Conservation (phyloP, 2,329 filamentous ascomycete genomes). For the Colletotrichum destructivum region DNA sequence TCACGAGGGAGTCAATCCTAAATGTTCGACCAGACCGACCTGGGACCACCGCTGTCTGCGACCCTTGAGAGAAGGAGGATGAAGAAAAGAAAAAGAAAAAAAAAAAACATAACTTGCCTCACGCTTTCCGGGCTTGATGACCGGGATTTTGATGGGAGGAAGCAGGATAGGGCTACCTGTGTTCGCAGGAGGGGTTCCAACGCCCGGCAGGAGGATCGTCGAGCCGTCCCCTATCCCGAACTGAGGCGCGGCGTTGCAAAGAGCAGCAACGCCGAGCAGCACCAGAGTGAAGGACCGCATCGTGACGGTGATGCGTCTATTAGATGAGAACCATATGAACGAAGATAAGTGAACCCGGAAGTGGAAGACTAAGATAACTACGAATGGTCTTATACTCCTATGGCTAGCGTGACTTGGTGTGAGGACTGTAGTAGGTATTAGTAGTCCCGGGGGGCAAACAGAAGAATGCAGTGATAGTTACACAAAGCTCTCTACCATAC, state of each 20-base stretch:
- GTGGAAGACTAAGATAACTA: accelerated
- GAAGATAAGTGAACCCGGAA: background rate
- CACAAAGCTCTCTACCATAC: background rate
- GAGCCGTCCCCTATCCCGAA: conserved; percentile 24
- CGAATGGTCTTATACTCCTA: background rate
- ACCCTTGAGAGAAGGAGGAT: no score
- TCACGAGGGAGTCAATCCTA: background rate
- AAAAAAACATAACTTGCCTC: background rate
- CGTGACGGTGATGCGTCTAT: background rate
- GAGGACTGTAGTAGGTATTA: no score
- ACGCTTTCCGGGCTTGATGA: conserved; percentile 19
- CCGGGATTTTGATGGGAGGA: background rate
- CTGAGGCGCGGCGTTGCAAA: conserved; percentile 25
- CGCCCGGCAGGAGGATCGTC: conserved; percentile 23
- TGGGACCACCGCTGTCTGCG: background rate
- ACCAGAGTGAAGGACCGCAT: conserved; percentile 7
- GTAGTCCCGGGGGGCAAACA: no score
- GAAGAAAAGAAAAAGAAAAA: no score
- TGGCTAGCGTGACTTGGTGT: background rate
- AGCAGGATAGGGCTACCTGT: background rate
- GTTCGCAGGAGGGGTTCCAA: background rate
- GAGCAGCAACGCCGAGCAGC: conserved; percentile 15
- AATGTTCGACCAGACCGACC: no score
- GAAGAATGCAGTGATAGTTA: no score
- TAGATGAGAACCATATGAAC: background rate